A percentile compares a stretch with the other conserved stretches of the same genome.
These are phyloP conservation scores for Fusarium tjaetaba DNA, from an alignment of 2,329 filamentous ascomycete species.

Conservation along the genomic window DNA sequence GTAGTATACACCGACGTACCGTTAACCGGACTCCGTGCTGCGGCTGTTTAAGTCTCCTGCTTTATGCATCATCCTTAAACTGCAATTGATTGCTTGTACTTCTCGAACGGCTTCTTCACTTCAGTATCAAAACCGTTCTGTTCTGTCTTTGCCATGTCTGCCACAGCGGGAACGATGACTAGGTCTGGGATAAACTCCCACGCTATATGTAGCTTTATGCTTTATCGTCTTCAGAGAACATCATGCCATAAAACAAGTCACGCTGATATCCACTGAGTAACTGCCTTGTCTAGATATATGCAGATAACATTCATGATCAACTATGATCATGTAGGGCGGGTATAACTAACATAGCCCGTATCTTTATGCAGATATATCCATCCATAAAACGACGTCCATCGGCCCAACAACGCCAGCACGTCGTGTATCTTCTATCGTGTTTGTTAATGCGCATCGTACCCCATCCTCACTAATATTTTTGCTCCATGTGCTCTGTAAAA, in stretches of 20 bases:
- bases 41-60: too few species aligned
- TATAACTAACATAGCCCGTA: not conserved
- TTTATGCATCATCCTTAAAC: not conserved
- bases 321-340: not conserved
- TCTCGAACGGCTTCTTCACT: not conserved
- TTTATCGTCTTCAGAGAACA: not conserved
- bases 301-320: not conserved
- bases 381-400: not conserved
- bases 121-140: not conserved
- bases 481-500: not conserved
- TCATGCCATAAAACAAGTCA: not conserved
- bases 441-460: conserved; percentile 14
- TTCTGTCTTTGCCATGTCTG: not conserved
- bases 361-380: conserved; percentile 4
- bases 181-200: not conserved
- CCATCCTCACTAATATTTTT: not conserved
- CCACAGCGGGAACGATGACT: not conserved
- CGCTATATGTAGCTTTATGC: not conserved
- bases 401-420: conserved; percentile 14
- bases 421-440: conserved; percentile 25
- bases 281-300: conserved; percentile 14
- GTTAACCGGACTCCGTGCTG: too few species aligned
- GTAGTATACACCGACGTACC: too few species aligned
- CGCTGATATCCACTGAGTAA: not conserved
- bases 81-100: not conserved